phyloP scores from a whole-genome alignment of 352 stramenopile genomes.

The Pythium aristosporum region DNA sequence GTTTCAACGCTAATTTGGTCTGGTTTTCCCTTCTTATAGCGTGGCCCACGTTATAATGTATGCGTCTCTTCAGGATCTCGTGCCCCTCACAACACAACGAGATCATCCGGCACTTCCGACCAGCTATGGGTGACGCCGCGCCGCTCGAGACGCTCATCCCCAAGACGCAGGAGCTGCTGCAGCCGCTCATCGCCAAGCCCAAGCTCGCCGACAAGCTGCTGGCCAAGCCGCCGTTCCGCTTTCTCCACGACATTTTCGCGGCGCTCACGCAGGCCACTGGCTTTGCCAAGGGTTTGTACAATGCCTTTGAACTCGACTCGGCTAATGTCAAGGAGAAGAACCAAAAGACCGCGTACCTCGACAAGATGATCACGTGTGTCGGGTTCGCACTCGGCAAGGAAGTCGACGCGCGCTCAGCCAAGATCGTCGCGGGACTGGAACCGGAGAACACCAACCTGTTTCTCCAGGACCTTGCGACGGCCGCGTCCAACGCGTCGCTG shows the following conservation, averaged over 20 bases:
- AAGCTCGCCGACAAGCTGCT: slow-evolving; percentile 96
- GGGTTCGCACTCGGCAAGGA: slow-evolving; percentile 57
- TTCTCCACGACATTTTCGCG: slow-evolving; percentile 94
- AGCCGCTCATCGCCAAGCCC: slow-evolving; percentile 91
- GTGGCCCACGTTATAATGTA: slow-evolving; percentile 18
- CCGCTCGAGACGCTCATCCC: slow-evolving; percentile 66
- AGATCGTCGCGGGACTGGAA: slow-evolving; percentile 86
- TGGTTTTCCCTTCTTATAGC: not conserved
- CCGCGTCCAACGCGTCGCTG: slow-evolving; percentile 53
- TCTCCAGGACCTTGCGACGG: slow-evolving; percentile 63
- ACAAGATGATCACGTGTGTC: slow-evolving; percentile 87
- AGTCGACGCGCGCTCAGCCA: slow-evolving; percentile 74
- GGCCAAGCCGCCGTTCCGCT: slow-evolving; percentile 95
- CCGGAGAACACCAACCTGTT: slow-evolving; percentile 85
- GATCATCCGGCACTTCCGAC: not conserved
- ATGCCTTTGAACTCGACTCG: slow-evolving; percentile 70
- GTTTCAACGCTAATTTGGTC: no score
- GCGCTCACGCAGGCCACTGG: slow-evolving; percentile 83
- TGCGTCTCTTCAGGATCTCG: slow-evolving; percentile 15
- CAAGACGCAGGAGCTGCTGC: slow-evolving; percentile 82
- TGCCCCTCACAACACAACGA: not conserved
- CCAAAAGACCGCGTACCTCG: slow-evolving; percentile 82
- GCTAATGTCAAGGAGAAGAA: slow-evolving; percentile 87
- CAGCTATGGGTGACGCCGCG: slow-evolving; percentile 43
- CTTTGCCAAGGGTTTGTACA: slow-evolving; percentile 87